phyloP scores from a whole-genome alignment of 2,329 filamentous ascomycete genomes.

The Calonectria crousiana region DNA sequence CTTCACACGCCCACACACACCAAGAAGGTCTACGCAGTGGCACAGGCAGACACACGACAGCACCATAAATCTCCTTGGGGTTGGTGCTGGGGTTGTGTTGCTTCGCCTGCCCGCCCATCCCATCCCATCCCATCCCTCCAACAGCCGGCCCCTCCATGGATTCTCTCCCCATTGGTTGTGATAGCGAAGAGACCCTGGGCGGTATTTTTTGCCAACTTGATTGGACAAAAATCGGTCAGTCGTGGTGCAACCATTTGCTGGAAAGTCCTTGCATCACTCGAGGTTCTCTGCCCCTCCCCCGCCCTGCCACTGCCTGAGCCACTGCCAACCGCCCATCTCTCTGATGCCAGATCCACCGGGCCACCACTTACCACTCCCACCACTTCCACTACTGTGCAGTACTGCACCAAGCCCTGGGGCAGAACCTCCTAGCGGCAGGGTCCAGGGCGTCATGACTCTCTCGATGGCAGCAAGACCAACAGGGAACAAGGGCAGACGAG shows the following conservation, averaged over 20 bases:
- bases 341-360: conserved; percentile 20
- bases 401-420: conserved; percentile 12
- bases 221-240: conserved; percentile 25
- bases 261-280: not conserved
- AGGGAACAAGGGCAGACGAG: conserved; percentile 20
- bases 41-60: conserved; percentile 19
- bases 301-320: conserved; percentile 18
- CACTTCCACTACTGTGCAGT: conserved; percentile 15
- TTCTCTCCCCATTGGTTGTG: conserved; percentile 19
- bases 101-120: conserved; percentile 20
- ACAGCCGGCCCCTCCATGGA: conserved; percentile 11
- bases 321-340: conserved; percentile 13
- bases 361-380: conserved; percentile 22
- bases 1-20: conserved; percentile 14
- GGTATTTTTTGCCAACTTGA: conserved; percentile 5
- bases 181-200: conserved; percentile 17
- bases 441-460: conserved; percentile 15
- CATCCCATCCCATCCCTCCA: conserved; percentile 18
- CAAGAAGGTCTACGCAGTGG: not conserved
- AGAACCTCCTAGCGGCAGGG: conserved; percentile 15
- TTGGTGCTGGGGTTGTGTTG: conserved; percentile 14
- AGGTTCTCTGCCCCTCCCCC: conserved; percentile 28
- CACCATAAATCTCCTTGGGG: conserved; percentile 19
- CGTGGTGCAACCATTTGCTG: conserved; percentile 19
- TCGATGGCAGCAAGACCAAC: not conserved